Evolutionary conservation across 441 rosid species (phyloP), one percentile per base, ranked within the genome.

Genomic region (Biscutella auriculata): DNA sequence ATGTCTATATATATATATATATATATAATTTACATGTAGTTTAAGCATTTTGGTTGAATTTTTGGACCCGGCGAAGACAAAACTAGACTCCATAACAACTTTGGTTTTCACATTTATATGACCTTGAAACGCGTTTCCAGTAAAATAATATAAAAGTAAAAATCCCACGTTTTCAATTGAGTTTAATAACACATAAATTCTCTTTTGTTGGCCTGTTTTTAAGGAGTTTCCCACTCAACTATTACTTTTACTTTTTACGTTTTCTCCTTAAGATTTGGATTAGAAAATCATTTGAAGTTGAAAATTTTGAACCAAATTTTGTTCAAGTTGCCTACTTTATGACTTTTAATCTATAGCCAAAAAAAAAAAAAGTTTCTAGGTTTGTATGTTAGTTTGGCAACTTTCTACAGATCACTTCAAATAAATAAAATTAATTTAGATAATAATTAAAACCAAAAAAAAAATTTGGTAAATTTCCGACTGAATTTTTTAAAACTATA

Each of bases 151-250:
- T n/a, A n/a, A n/a, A n/a, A n/a, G n/a, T n/a, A 33, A 19, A 46
- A 54, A 19, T 5, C 50, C 57, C 63, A 56, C 63, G 57, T 65
- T 65, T 57, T 50, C 36, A 57, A 65, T 49, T 57, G 48, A 49
- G 26, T 65, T 41, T 32, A 49, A 65, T 48, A 49, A 57, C 13
- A 3, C 17, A 14, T 56, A 1, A 8, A 23, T 39, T 26, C 27
- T 30, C 21, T 15, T 55, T 56, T n/a, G 11, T 2, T 56, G 15
- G 27, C 35, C 44, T 47, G 39, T 37, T 47, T 39, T 54, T 12
- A 6, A 47, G 35, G 68, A 65, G 39, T 8, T 39, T 37, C n/a
- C 13, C 49, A 47, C 50, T 47, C 6, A 23, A 2, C 13, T 9
- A 6, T 29, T 36, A 14, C 46, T 53, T 35, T 53, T 44, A 14